Base-by-base conservation (phyloP, 371 early-diverging fungal genomes). In the Rhizopus sp. region DNA sequence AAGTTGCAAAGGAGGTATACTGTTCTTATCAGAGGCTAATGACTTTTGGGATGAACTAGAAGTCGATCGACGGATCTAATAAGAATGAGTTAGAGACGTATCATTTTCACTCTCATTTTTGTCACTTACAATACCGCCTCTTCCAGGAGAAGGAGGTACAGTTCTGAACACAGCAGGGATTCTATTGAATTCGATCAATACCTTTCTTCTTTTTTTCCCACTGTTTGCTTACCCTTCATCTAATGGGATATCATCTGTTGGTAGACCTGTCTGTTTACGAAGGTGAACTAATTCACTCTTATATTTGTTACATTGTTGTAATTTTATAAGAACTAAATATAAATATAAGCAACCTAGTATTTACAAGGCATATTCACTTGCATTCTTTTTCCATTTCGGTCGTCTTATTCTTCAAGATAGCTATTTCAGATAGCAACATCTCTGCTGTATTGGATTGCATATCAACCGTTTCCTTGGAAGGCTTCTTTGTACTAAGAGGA, bases 331-430 rank as follows among this genome's bases (percentile, higher is more conserved):
- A 47, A 83, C 85, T 84, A 50, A 3, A 30, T 7, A n/a, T 23
- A 29, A 29, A 56, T 5, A 16, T 47, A 53, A 47, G 37, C 5
- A 46, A 31, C 33, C 16, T 8, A 15, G 44, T 13, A 8, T 53
- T 4, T 48, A 23, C 23, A 23, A 9, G 5, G 8, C 33, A 23
- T 42, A 42, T 50, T 17, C 9, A 15, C 73, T 60, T 80, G 83
- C 88, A 83, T 77, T 92, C 92, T 60, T 85, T 85, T 64, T 90
- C 90, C 59, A 89, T 81, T 44, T 89, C 90, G 10, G 77, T 69
- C 16, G 88, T 64, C 31, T 81, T 82, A 15, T 74, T 73, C 33
- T 85, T 83, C 45, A 90, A 68, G 30, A 79, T 69, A 16, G 78
- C 76, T 15, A 90, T 64, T 58, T 92, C 92, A 9, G 89, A 84